A percentile compares a stretch with the other conserved stretches of the same genome.
Evolutionary conservation across 2,329 filamentous ascomycete species (phyloP).

Genomic region (Sclerotinia spermophila): DNA sequence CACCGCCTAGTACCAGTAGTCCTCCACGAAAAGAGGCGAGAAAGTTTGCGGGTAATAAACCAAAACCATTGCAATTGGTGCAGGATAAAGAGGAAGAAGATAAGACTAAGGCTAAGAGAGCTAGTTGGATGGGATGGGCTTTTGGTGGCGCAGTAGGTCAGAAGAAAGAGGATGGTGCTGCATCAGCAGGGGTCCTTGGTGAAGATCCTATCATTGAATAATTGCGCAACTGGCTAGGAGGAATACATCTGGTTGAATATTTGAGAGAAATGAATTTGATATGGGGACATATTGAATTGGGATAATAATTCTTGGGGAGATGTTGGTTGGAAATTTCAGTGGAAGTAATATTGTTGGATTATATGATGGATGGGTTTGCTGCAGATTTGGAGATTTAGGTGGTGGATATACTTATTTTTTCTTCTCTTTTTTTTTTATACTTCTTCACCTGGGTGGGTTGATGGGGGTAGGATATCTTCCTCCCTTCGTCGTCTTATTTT

Average conservation of each 20-base stretch:
- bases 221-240: background rate
- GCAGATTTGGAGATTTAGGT: background rate
- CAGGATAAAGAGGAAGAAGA: conserved; percentile 60
- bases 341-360: background rate
- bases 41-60: conserved; percentile 66
- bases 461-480: too few species aligned
- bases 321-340: background rate
- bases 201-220: conserved; percentile 18
- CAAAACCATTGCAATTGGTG: conserved; percentile 80
- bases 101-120: conserved; percentile 52
- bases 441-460: background rate
- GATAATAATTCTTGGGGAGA: conserved; percentile 3
- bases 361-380: background rate
- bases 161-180: conserved; percentile 13
- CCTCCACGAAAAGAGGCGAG: conserved; percentile 57
- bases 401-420: conserved; percentile 4
- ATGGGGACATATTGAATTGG: background rate
- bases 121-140: conserved; percentile 64
- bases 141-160: conserved; percentile 25
- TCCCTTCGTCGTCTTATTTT: background rate
- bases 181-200: background rate
- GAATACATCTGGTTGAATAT: background rate
- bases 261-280: background rate
- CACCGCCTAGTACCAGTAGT: conserved; percentile 45
- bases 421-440: background rate